phyloP scores from a whole-genome alignment of 306 rosid genomes.

The Oemleria cerasiformis region DNA sequence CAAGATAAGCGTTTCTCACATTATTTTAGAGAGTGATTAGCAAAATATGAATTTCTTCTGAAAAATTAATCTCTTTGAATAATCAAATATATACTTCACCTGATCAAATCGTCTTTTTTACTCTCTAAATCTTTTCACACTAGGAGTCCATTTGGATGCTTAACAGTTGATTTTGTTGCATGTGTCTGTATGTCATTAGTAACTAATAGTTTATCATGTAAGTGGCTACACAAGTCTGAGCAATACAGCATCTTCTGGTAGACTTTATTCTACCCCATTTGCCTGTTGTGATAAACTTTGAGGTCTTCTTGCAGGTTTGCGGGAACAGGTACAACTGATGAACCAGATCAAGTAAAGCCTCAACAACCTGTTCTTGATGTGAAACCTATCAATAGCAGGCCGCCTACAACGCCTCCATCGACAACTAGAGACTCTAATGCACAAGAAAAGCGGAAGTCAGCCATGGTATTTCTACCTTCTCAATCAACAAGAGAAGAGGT shows the following conservation, averaged over 20 bases:
- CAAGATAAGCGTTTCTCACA: neutral
- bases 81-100: neutral
- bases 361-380: slow-evolving; percentile 29
- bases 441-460: slow-evolving; percentile 39
- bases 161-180: neutral
- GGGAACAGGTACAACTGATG: slow-evolving; percentile 7
- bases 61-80: neutral
- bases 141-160: neutral
- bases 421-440: slow-evolving; percentile 29
- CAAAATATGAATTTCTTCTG: neutral
- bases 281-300: slow-evolving; percentile 6
- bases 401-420: slow-evolving; percentile 38
- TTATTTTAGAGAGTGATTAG: neutral
- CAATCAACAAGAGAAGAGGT: slow-evolving; percentile 47
- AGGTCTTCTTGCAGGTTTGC: slow-evolving; percentile 22
- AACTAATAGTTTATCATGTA: neutral
- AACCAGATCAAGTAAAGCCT: slow-evolving; percentile 28
- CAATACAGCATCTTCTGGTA: neutral
- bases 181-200: neutral
- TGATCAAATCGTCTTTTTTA: neutral
- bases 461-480: slow-evolving; percentile 59
- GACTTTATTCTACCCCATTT: neutral
- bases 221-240: neutral
- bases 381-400: slow-evolving; percentile 47
- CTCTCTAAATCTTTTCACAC: neutral